Conservation (phyloP, 148 eudicot genomes). For the Amaranthus palmeri region DNA sequence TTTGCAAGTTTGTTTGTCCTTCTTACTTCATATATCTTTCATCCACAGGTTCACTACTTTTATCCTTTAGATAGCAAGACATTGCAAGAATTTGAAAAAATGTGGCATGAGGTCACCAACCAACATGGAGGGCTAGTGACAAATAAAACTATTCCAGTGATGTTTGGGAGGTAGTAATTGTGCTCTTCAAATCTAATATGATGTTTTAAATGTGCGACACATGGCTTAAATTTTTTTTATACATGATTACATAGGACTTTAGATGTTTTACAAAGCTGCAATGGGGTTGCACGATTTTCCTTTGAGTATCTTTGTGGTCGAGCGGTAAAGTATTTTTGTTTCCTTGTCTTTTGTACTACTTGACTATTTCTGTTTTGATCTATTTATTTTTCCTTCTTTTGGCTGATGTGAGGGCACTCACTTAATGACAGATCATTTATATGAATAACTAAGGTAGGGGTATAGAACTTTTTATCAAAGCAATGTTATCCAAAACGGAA, state of each 20-base stretch:
- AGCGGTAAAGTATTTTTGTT: constrained; percentile 46
- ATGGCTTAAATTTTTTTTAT: constrained; percentile 3
- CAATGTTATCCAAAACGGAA: too few species aligned
- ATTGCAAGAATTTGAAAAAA: constrained; percentile 46
- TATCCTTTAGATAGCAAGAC: constrained; percentile 62
- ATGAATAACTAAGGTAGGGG: too few species aligned
- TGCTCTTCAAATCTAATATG: neutral
- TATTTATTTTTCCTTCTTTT: neutral
- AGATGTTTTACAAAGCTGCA: constrained; percentile 80
- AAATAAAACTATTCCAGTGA: constrained; percentile 62
- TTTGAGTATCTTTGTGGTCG: constrained; percentile 89
- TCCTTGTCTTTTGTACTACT: constrained; percentile 1
- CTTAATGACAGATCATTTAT: too few species aligned
- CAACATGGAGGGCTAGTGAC: constrained; percentile 49
- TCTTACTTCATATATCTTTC: constrained; percentile 16
- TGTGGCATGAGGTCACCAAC: constrained; percentile 50
- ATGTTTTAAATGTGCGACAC: neutral
- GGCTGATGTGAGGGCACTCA: too few species aligned
- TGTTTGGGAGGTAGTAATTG: constrained; percentile 84
- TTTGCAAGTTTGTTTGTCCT: constrained; percentile 8
- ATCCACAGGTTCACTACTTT: constrained; percentile 65
- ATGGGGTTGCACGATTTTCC: constrained; percentile 78
- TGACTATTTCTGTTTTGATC: neutral
- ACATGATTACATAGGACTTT: constrained; percentile 41
- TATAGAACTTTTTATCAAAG: too few species aligned